Evolutionary conservation across 495 filamentous ascomycete genomes (phyloP), one percentile per base, ranked within the genome.

Genomic region (Xylaria scruposa): DNA sequence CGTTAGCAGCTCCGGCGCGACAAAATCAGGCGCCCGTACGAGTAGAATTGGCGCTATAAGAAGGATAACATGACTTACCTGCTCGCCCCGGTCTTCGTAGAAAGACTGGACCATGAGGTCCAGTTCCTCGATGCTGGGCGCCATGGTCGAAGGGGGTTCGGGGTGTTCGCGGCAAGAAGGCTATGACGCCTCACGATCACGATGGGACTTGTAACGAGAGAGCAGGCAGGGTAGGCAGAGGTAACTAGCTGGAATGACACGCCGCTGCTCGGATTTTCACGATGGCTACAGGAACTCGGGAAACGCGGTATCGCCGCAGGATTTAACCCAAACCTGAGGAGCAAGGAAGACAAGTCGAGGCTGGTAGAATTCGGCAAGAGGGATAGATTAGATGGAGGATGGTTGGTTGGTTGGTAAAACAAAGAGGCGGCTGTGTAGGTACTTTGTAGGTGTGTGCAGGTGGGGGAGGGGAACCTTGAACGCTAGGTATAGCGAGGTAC

Each of bases 51-150:
- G 26, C 21, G 59, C 33, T 24, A 36, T 12, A 36, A 3, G 12
- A 67, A 51, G 40, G n/a, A 53, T 9, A 31, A 12, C 4, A 42
- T 68, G 72, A 84, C 89, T 79, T 85, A 98, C 95, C 84, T 93
- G 85, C 65, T 97, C 92, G 54, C 96, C 96, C 80, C 95, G 91
- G 80, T 93, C 95, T 84, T 98, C 96, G 74, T 97, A 98, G 85
- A 99, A 98, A 82, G 93, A 91, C 73, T 91, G 94, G 87, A 98
- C 95, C 71, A 94, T 97, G 79, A 89, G 90, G 90, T 99, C 96
- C 83, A 99, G 87, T 87, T 99, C 97, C 80, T 90, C 89, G 78
- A 99, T 94, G 73, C 91, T 83, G 75, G 88, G 82, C 76, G 87
- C 83, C 86, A 87, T 88, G 78, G 76, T 82, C 62, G 68, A 74